Conservation (phyloP, 106 monocot genomes). For the Dactylorhiza incarnata region DNA sequence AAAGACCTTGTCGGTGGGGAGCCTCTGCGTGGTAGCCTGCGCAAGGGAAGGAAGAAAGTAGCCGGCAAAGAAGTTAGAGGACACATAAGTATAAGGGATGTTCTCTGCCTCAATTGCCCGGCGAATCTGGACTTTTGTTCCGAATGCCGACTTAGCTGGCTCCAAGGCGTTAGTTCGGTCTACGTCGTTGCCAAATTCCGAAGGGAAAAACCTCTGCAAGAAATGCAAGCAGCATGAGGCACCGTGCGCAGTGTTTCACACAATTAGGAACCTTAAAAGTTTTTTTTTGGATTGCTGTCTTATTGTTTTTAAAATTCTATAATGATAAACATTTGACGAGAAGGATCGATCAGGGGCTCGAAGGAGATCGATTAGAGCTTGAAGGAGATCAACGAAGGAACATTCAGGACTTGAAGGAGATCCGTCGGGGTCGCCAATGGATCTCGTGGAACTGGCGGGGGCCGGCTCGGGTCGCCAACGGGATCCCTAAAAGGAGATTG, state of each 20-base stretch:
- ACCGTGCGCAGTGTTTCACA: background rate
- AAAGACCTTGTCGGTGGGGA: slow-evolving; percentile 30
- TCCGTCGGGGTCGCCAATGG: too few relatives aligned
- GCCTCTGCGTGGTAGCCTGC: slow-evolving; percentile 8
- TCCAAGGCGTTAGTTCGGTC: slow-evolving; percentile 8
- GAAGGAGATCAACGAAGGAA: too few relatives aligned
- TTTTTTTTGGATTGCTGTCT: too few relatives aligned
- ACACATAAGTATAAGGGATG: slow-evolving; percentile 38
- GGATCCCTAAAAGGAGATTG: too few relatives aligned
- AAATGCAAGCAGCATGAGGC: background rate
- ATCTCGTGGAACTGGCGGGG: too few relatives aligned
- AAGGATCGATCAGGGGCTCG: too few relatives aligned
- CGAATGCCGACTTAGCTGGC: slow-evolving; percentile 8
- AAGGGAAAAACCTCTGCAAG: slow-evolving; percentile 37
- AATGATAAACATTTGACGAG: too few relatives aligned
- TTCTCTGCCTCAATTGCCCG: slow-evolving; percentile 19
- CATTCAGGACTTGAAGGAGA: too few relatives aligned
- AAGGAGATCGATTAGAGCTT: too few relatives aligned
- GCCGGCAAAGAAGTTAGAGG: slow-evolving; percentile 30
- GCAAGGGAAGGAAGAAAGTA: slow-evolving; percentile 31
- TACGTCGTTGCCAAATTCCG: slow-evolving; percentile 24
- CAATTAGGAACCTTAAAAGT: background rate
- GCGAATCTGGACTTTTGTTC: slow-evolving; percentile 8
- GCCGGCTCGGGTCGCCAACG: too few relatives aligned
- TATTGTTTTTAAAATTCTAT: too few relatives aligned